These are phyloP conservation scores for Erodium chrysanthum DNA, from an alignment of 441 rosid species.

Conservation along the genomic window DNA sequence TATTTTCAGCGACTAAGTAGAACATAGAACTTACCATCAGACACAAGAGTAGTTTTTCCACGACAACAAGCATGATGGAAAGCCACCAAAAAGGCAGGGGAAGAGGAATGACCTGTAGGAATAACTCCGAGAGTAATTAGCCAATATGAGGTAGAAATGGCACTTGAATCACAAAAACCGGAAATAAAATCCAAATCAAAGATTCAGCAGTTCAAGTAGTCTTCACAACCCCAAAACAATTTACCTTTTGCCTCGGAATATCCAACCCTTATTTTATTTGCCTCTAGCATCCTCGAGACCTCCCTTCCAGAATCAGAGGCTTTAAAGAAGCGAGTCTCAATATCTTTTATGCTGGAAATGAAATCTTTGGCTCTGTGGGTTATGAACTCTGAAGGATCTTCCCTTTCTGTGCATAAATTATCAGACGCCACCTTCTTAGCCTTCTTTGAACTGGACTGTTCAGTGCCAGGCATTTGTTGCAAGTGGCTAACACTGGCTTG, in stretches of 20 bases:
- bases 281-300: constrained; percentile 79
- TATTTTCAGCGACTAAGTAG: background rate
- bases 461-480: background rate
- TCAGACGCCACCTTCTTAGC: constrained; percentile 26
- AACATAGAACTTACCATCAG: constrained; percentile 38
- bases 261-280: constrained; percentile 59
- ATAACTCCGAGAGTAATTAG: background rate
- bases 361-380: constrained; percentile 97
- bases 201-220: background rate
- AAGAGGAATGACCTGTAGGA: constrained; percentile 40
- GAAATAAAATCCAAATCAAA: background rate
- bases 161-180: constrained; percentile 15
- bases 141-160: background rate
- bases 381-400: constrained; percentile 84
- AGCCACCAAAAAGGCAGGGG: constrained; percentile 42
- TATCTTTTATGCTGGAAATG: constrained; percentile 81
- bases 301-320: constrained; percentile 89
- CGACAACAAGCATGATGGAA: constrained; percentile 55
- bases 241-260: constrained; percentile 56
- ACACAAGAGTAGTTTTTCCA: constrained; percentile 40
- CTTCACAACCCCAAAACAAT: background rate
- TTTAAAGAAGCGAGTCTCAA: constrained; percentile 73
- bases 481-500: background rate
- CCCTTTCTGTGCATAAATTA: constrained; percentile 50
- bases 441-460: constrained; percentile 23